These are phyloP conservation scores for Penicillium nordicum DNA, from an alignment of 2,329 filamentous ascomycete genomes.

Conservation along the genomic window DNA sequence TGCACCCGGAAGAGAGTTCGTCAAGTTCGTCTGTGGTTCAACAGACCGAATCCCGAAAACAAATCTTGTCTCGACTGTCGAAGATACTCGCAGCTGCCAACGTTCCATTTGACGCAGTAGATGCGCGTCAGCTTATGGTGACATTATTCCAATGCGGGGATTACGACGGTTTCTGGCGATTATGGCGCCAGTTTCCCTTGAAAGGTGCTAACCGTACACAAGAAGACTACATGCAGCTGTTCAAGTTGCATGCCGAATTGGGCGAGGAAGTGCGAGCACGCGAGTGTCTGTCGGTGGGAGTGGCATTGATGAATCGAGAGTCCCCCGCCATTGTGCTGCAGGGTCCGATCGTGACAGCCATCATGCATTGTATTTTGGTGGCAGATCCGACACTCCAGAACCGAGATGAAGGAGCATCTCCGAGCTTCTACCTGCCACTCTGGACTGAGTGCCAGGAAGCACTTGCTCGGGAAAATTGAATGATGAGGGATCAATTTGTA, in stretches of 20 bases:
- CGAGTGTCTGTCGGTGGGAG: slow-evolving; percentile 51
- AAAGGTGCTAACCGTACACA: slow-evolving; percentile 49
- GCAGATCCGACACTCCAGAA: slow-evolving; percentile 52
- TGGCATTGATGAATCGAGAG: slow-evolving; percentile 60
- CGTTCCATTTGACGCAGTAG: slow-evolving; percentile 27
- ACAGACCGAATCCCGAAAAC: slow-evolving; percentile 12
- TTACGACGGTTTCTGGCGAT: slow-evolving; percentile 59
- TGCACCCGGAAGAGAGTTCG: slow-evolving; percentile 36
- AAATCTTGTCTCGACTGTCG: slow-evolving; percentile 24
- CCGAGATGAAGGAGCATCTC: slow-evolving; percentile 18
- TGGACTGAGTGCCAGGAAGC: slow-evolving; percentile 26
- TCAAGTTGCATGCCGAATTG: slow-evolving; percentile 48
- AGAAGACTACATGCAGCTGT: slow-evolving; percentile 57
- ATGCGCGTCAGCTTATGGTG: slow-evolving; percentile 32
- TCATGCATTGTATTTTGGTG: slow-evolving; percentile 55
- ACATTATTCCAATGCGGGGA: slow-evolving; percentile 42
- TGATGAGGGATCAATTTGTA: slow-evolving; percentile 3
- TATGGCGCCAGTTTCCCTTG: slow-evolving; percentile 56
- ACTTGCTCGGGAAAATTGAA: slow-evolving; percentile 2
- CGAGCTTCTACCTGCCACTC: slow-evolving; percentile 17
- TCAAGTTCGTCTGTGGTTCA: slow-evolving; percentile 3
- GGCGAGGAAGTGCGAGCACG: slow-evolving; percentile 45
- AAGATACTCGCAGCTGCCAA: slow-evolving; percentile 30
- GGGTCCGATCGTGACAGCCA: slow-evolving; percentile 45
- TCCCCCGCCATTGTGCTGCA: slow-evolving; percentile 47